Evolutionary conservation across 2,329 filamentous ascomycete genomes (phyloP), one percentile per base, ranked within the genome.

Genomic region (Orbilia oligospora): DNA sequence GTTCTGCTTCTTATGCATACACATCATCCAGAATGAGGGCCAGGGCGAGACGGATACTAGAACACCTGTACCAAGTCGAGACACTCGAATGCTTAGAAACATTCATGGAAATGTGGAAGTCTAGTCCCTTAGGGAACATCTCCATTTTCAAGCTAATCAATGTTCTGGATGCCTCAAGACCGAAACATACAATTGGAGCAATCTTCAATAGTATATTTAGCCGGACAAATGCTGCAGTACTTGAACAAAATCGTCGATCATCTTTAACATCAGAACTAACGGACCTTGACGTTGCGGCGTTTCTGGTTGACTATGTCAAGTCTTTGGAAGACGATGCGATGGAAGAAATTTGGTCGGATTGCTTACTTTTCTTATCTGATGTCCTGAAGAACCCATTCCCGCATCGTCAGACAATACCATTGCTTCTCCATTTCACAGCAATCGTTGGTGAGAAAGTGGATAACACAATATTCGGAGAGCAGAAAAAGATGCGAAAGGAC

Each of bases 301-400:
- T 99, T 84, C 85, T 98, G 53, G 92, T 97, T 6, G 92, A 96
- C 80, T 99, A 99, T 84, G 91, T 94, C 0, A 89, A 89, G 33
- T 96, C 94, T 0, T 87, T 98, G 12, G 96, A 99, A 83, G 96
- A 99, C 82, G 96, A 99, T 86, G 92, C 96, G 16, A 95, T 97
- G 88, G 96, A 99, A 82, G 96, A 99, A 84, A 97, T 99, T 61
- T 99, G 96, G 96, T 88, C 91, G 48, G 95, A 99, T 83, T 99
- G 95, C 84, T 93, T 94, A 82, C 89, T 91, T 0, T 99, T 99
- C 84, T 85, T 98, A 77, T 92, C 91, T 80, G 97, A 99, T 83
- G 89, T 99, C 30, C 87, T 99, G 30, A 90, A 91, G 24, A 99
- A 99, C 83, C 97, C 96, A 0, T 93, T 99, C 82, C 96, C 96